phyloP scores from a whole-genome alignment of 1,284 basidiomycete species.

The Pseudozyma hubeiensis region DNA sequence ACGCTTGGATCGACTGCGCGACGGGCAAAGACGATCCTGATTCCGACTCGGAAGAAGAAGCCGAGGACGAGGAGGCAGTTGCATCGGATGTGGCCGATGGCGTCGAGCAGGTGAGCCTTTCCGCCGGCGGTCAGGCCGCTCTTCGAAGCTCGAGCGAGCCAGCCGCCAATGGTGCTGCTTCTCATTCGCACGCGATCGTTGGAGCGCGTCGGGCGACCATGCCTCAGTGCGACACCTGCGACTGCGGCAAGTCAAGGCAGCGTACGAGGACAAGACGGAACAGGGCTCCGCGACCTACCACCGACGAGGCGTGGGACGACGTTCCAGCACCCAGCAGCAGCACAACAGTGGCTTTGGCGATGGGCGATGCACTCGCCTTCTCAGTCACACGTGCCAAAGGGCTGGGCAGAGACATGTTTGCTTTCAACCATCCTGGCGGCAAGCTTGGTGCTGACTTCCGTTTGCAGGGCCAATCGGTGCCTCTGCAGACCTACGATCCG shows the following conservation, averaged over 20 bases:
- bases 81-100: not conserved
- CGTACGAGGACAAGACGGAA: not conserved
- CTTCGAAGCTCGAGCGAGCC: constrained; percentile 14
- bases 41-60: constrained; percentile 45
- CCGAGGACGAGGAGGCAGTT: constrained; percentile 8
- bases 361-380: constrained; percentile 69
- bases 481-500: constrained; percentile 16
- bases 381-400: constrained; percentile 57
- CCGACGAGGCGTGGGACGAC: constrained; percentile 53
- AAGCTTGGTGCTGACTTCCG: constrained; percentile 61
- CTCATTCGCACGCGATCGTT: not conserved
- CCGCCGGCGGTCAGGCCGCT: not conserved
- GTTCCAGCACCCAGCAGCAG: constrained; percentile 69
- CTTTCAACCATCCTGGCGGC: constrained; percentile 69
- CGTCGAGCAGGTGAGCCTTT: not conserved
- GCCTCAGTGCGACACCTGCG: constrained; percentile 7
- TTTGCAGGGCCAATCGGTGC: constrained; percentile 25
- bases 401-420: constrained; percentile 57
- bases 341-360: constrained; percentile 69
- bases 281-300: constrained; percentile 23
- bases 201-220: constrained; percentile 13
- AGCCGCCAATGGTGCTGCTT: not conserved
- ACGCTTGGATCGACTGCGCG: constrained; percentile 67
- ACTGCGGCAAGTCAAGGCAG: constrained; percentile 11
- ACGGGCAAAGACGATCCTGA: constrained; percentile 62